These are phyloP conservation scores for Coprinellus aureogranulatus DNA, from an alignment of 768 basidiomycete genomes.

Conservation along the genomic window DNA sequence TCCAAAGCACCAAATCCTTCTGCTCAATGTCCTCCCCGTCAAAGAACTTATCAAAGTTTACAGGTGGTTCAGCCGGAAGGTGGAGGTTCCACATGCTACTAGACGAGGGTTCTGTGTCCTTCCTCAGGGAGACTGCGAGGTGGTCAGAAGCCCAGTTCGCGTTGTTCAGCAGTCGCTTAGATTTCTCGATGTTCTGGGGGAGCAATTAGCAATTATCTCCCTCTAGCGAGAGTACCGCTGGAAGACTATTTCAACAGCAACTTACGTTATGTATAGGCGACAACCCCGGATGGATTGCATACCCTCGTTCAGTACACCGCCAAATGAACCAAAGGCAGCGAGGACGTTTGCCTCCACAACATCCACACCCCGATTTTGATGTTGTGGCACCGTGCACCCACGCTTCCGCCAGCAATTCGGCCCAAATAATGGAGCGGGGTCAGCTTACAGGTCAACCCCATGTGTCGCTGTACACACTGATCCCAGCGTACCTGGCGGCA, in stretches of 20 bases:
- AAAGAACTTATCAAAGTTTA: slow-evolving; percentile 63
- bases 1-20: slow-evolving; percentile 64
- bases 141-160: slow-evolving; percentile 68
- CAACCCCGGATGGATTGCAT: slow-evolving; percentile 59
- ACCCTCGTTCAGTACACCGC: slow-evolving; percentile 55
- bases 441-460: no score
- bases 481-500: no score
- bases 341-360: no score
- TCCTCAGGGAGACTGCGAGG: slow-evolving; percentile 53
- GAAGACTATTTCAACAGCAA: no score
- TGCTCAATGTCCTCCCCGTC: slow-evolving; percentile 63
- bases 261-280: slow-evolving; percentile 51
- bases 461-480: no score
- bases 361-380: no score
- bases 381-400: no score
- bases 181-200: slow-evolving; percentile 60
- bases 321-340: no score
- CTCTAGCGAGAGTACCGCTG: no score
- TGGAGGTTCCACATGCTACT: slow-evolving; percentile 64
- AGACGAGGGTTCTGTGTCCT: slow-evolving; percentile 60
- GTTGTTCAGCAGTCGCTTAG: slow-evolving; percentile 58
- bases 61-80: slow-evolving; percentile 52
- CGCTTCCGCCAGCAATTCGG: no score
- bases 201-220: no score
- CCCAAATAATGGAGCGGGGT: no score